These are phyloP conservation scores for Scopulariopsis brevicaulis DNA, from an alignment of 2,329 filamentous ascomycete genomes.

Conservation along the genomic window DNA sequence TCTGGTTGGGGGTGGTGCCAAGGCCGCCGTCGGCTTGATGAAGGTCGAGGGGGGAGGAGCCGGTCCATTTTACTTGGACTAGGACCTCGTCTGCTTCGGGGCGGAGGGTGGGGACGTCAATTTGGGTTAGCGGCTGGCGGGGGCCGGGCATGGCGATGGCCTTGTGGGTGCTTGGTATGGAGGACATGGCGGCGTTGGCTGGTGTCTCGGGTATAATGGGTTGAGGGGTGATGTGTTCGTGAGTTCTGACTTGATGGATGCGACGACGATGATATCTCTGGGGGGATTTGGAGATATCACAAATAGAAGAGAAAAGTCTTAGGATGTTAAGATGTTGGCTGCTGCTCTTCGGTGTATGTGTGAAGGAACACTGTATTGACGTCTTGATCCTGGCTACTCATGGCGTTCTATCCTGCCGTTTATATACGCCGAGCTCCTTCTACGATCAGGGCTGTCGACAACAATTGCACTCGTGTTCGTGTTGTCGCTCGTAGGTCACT, in stretches of 20 bases:
- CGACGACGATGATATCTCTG: background rate
- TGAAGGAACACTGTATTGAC: too few species aligned
- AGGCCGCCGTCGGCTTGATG: constrained; percentile 50
- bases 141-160: constrained; percentile 47
- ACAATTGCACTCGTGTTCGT: background rate
- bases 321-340: background rate
- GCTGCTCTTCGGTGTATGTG: too few species aligned
- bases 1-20: constrained; percentile 33
- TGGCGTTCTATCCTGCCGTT: background rate
- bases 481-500: background rate
- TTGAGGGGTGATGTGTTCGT: background rate
- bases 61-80: constrained; percentile 44
- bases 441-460: background rate
- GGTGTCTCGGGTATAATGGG: background rate
- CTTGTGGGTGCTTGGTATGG: constrained; percentile 55
- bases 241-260: too few species aligned
- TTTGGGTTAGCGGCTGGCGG: constrained; percentile 40
- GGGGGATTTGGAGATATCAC: background rate
- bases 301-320: background rate
- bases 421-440: background rate
- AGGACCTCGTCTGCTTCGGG: constrained; percentile 35
- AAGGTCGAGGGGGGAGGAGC: constrained; percentile 49
- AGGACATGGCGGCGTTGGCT: constrained; percentile 12
- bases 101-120: constrained; percentile 31
- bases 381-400: background rate